A percentile compares a stretch with the other conserved stretches of the same genome.
Evolutionary conservation across 208 protist species (phyloP).

Genomic region (Angomonas desouzai): DNA sequence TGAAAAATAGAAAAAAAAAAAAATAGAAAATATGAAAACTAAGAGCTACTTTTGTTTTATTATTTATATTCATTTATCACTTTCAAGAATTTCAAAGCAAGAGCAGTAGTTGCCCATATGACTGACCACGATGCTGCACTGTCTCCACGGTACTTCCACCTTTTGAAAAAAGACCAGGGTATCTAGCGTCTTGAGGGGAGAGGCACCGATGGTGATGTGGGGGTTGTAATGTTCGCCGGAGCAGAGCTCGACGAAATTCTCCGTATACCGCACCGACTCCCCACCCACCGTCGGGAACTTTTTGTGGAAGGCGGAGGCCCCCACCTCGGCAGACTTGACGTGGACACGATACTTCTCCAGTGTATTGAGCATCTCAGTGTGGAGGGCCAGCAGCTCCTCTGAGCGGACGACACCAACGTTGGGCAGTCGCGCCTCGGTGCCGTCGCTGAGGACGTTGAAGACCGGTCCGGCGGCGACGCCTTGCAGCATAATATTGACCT

Average conservation of each 20-base stretch:
- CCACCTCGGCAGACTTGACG: slow-evolving; percentile 45
- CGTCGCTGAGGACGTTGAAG: slow-evolving; percentile 36
- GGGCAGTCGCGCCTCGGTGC: slow-evolving; percentile 39
- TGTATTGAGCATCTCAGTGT: slow-evolving; percentile 43
- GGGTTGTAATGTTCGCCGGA: slow-evolving; percentile 51
- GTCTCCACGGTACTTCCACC: slow-evolving; percentile 47
- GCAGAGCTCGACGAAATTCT: slow-evolving; percentile 38
- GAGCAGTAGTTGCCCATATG: slow-evolving; percentile 80
- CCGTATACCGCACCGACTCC: slow-evolving; percentile 41
- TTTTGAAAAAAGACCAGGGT: slow-evolving; percentile 47
- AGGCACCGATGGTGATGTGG: slow-evolving; percentile 70
- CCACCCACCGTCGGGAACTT: slow-evolving; percentile 45
- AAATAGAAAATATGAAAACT: not conserved
- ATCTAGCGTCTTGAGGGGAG: slow-evolving; percentile 27
- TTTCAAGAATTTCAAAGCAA: slow-evolving; percentile 68
- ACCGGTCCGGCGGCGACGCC: slow-evolving; percentile 38
- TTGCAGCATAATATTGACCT: slow-evolving; percentile 34
- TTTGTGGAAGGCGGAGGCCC: slow-evolving; percentile 59
- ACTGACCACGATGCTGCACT: slow-evolving; percentile 69
- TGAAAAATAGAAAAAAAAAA: slow-evolving; percentile 12
- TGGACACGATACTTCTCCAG: slow-evolving; percentile 31
- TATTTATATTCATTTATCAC: slow-evolving; percentile 8
- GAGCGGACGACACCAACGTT: slow-evolving; percentile 48
- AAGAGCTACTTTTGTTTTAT: not conserved
- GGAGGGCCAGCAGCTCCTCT: slow-evolving; percentile 34